These are phyloP conservation scores for Alternaria triticina DNA, from an alignment of 2,329 filamentous ascomycete species.

Conservation along the genomic window DNA sequence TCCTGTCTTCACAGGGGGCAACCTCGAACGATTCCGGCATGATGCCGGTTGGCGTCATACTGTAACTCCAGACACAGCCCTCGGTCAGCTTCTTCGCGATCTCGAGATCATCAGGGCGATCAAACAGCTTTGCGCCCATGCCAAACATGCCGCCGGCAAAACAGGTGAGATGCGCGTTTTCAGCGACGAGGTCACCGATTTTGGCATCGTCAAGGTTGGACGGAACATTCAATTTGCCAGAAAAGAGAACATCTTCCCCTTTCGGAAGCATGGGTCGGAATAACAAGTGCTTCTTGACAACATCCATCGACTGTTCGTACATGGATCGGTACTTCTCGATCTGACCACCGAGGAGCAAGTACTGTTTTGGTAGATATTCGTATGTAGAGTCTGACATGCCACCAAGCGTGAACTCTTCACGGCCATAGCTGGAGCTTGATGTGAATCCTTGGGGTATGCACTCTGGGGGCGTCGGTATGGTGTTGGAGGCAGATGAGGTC, in stretches of 20 bases:
- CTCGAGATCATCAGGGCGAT: conserved; percentile 60
- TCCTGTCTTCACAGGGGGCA: conserved; percentile 53
- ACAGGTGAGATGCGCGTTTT: conserved; percentile 69
- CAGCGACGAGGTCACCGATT: conserved; percentile 37
- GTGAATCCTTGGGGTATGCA: conserved; percentile 62
- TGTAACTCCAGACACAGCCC: conserved; percentile 69
- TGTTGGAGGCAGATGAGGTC: conserved; percentile 8
- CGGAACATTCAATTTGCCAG: conserved; percentile 47
- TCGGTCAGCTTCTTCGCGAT: conserved; percentile 65
- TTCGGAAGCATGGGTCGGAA: conserved; percentile 60
- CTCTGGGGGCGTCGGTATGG: conserved; percentile 29
- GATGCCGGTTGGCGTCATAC: conserved; percentile 62
- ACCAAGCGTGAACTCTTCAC: conserved; percentile 52
- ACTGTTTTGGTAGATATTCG: conserved; percentile 57
- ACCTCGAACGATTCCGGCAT: conserved; percentile 67
- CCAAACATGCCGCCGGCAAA: conserved; percentile 75
- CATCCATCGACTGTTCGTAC: conserved; percentile 61
- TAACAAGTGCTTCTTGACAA: conserved; percentile 55
- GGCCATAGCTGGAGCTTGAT: conserved; percentile 52
- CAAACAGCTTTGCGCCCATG: conserved; percentile 68
- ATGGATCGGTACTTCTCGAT: conserved; percentile 58
- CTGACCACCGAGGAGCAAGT: conserved; percentile 55
- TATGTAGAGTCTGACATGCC: conserved; percentile 52
- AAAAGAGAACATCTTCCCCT: conserved; percentile 54
- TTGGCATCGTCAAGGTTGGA: conserved; percentile 32